phyloP scores from a whole-genome alignment of 2,329 filamentous ascomycete species.

The Cladophialophora carrionii region DNA sequence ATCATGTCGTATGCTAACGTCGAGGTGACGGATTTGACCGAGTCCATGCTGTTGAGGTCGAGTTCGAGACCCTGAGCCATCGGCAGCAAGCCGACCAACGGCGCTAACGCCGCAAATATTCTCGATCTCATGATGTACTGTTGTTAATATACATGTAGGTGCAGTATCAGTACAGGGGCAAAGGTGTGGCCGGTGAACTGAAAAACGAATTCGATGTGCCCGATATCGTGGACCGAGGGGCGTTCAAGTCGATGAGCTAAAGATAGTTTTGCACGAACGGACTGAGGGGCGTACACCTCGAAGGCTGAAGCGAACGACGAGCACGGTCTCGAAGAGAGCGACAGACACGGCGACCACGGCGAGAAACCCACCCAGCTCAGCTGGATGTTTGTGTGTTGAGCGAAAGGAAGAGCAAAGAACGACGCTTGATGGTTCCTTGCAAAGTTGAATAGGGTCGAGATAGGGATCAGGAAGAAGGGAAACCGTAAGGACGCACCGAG shows the following conservation, averaged over 20 bases:
- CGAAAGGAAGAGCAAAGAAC: not conserved
- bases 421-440: not conserved
- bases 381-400: not conserved
- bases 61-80: conserved; percentile 27
- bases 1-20: conserved; percentile 43
- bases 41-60: conserved; percentile 39
- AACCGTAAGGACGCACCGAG: not conserved
- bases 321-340: not conserved
- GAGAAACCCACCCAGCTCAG: not conserved
- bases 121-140: conserved; percentile 28
- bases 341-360: not conserved
- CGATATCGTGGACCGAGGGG: not conserved
- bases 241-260: not conserved
- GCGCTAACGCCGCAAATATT: conserved; percentile 22
- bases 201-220: not conserved
- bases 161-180: not conserved
- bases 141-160: not conserved
- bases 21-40: conserved; percentile 43
- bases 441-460: not conserved
- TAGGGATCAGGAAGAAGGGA: not conserved
- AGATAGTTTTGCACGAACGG: not conserved
- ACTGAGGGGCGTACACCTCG: not conserved
- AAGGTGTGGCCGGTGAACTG: not conserved
- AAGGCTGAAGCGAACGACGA: not conserved
- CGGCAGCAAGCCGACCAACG: conserved; percentile 36